phyloP scores from a whole-genome alignment of 768 basidiomycete genomes.

The Tylopilus subfusipes region DNA sequence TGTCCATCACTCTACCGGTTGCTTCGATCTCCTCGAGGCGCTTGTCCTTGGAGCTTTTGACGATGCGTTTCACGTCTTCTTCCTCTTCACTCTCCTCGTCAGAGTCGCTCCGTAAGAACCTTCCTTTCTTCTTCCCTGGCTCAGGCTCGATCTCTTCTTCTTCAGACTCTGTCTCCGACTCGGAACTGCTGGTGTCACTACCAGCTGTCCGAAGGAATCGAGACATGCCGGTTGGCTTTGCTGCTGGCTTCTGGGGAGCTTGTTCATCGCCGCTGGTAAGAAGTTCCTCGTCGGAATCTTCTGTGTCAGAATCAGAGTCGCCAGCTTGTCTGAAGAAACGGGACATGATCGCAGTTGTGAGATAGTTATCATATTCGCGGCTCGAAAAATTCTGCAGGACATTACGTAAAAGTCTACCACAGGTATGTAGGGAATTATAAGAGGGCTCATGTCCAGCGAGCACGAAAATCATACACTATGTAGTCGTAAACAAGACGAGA shows the following conservation, averaged over 20 bases:
- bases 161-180: slow-evolving; percentile 50
- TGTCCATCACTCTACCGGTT: slow-evolving; percentile 87
- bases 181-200: slow-evolving; percentile 53
- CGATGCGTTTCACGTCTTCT: slow-evolving; percentile 66
- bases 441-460: slow-evolving; percentile 14
- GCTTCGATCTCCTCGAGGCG: slow-evolving; percentile 93
- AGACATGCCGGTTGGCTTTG: slow-evolving; percentile 51
- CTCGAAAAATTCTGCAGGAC: slow-evolving; percentile 15
- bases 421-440: not conserved
- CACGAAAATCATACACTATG: slow-evolving; percentile 16
- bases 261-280: slow-evolving; percentile 74
- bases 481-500: slow-evolving; percentile 4
- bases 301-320: slow-evolving; percentile 75
- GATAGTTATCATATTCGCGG: slow-evolving; percentile 23
- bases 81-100: slow-evolving; percentile 60
- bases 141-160: slow-evolving; percentile 55
- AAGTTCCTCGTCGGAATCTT: slow-evolving; percentile 70
- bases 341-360: slow-evolving; percentile 52
- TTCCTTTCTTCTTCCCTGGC: slow-evolving; percentile 37
- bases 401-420: slow-evolving; percentile 19
- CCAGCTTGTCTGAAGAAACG: slow-evolving; percentile 85
- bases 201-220: slow-evolving; percentile 70
- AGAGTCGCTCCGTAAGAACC: slow-evolving; percentile 44
- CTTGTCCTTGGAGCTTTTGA: slow-evolving; percentile 86
- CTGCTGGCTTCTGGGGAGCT: slow-evolving; percentile 36